Evolutionary conservation across 2,329 filamentous ascomycete genomes (phyloP).

Genomic region (Trichothecium sympodiale): DNA sequence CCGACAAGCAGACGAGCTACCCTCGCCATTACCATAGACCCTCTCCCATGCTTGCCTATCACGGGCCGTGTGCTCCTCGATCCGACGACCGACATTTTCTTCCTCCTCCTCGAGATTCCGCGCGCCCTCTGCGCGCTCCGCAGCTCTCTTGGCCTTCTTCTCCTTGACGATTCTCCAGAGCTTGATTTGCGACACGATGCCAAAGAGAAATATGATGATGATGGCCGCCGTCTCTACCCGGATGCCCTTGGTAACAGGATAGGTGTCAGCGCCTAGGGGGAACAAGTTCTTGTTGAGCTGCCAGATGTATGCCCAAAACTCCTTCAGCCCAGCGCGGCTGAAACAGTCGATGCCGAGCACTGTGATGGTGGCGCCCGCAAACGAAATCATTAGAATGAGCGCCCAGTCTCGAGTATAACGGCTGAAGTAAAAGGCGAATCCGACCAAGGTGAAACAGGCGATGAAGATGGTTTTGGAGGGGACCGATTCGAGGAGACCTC

Average conservation of each 20-base stretch:
- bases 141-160: slow-evolving; percentile 41
- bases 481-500: slow-evolving; percentile 57
- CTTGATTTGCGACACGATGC: slow-evolving; percentile 74
- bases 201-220: slow-evolving; percentile 62
- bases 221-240: slow-evolving; percentile 73
- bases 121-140: slow-evolving; percentile 36
- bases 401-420: slow-evolving; percentile 68
- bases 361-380: slow-evolving; percentile 67
- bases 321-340: slow-evolving; percentile 79
- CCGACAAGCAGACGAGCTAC: slow-evolving; percentile 23
- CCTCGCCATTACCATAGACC: slow-evolving; percentile 54
- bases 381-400: slow-evolving; percentile 65
- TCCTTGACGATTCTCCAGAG: slow-evolving; percentile 74
- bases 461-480: slow-evolving; percentile 66
- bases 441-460: slow-evolving; percentile 53
- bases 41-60: slow-evolving; percentile 67
- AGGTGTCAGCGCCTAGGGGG: slow-evolving; percentile 63
- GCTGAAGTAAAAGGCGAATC: slow-evolving; percentile 68
- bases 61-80: slow-evolving; percentile 50
- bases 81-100: slow-evolving; percentile 54
- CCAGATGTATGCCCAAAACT: slow-evolving; percentile 95
- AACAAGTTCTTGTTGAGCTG: slow-evolving; percentile 69
- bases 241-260: slow-evolving; percentile 79
- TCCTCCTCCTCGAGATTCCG: slow-evolving; percentile 53
- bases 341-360: slow-evolving; percentile 87